Conservation (phyloP, 108 stramenopile genomes). For the Tribonema minus region DNA sequence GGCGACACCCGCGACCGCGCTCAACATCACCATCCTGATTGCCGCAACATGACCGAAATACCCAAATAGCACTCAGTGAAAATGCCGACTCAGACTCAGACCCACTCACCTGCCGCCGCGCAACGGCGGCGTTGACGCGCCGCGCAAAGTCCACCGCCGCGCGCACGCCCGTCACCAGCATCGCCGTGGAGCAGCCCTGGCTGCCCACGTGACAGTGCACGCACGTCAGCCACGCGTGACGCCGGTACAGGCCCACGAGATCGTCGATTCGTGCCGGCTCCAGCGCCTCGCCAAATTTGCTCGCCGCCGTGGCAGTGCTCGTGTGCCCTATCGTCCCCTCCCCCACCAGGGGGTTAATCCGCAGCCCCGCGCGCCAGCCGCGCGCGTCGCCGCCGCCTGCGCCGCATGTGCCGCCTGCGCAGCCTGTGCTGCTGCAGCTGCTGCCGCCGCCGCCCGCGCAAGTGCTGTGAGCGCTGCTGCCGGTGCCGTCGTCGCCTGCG, state of each 20-base stretch:
- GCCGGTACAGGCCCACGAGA: neutral
- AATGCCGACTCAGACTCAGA: no score
- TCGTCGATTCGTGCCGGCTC: neutral
- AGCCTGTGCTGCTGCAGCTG: no score
- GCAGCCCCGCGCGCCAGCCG: no score
- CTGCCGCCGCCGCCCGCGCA: no score
- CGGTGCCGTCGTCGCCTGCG: no score
- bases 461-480: no score
- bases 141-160: constrained; percentile 23
- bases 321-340: constrained; percentile 1
- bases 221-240: constrained; percentile 9
- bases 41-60: no score
- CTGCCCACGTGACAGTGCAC: constrained; percentile 44
- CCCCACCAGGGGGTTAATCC: constrained; percentile 12
- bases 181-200: constrained; percentile 21
- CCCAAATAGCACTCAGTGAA: no score
- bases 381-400: no score
- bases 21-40: no score
- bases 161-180: constrained; percentile 13
- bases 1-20: no score
- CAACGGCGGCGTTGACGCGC: constrained; percentile 3
- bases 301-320: neutral
- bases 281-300: neutral
- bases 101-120: neutral
- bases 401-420: no score